These are phyloP conservation scores for Diaporthe ampelina DNA, from an alignment of 2,329 filamentous ascomycete genomes.

Conservation along the genomic window DNA sequence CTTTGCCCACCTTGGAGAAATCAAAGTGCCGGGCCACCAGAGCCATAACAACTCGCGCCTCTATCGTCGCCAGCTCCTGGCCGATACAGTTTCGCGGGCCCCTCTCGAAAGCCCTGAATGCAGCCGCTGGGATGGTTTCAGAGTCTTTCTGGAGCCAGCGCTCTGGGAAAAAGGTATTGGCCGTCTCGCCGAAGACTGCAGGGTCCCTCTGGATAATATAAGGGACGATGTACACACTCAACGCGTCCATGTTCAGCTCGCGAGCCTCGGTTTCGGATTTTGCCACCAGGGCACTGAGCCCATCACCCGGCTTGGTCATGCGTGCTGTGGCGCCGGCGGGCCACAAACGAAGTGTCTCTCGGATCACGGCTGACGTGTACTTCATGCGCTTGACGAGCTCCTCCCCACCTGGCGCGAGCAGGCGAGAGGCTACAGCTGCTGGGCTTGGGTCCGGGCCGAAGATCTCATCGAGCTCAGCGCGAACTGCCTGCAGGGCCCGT, in stretches of 20 bases:
- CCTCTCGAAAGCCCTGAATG: constrained; percentile 28
- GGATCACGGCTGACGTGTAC: constrained; percentile 51
- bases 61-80: constrained; percentile 29
- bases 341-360: constrained; percentile 50
- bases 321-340: constrained; percentile 48
- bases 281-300: constrained; percentile 41
- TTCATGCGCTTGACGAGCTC: constrained; percentile 47
- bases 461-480: constrained; percentile 48
- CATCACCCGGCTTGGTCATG: constrained; percentile 41
- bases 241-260: constrained; percentile 45
- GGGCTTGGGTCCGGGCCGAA: constrained; percentile 46
- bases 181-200: constrained; percentile 46
- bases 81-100: constrained; percentile 34
- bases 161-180: constrained; percentile 51
- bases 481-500: constrained; percentile 43
- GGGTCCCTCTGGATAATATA: constrained; percentile 48
- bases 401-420: constrained; percentile 42
- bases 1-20: constrained; percentile 27
- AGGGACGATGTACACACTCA: constrained; percentile 48
- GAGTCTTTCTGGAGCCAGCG: constrained; percentile 47
- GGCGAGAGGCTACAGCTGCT: constrained; percentile 38
- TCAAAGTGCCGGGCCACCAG: constrained; percentile 21
- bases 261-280: not conserved
- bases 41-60: constrained; percentile 32
- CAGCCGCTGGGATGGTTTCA: constrained; percentile 35